Evolutionary conservation across 192 early-diverging fungal genomes (phyloP).

Genomic region (Entomortierella lignicola): DNA sequence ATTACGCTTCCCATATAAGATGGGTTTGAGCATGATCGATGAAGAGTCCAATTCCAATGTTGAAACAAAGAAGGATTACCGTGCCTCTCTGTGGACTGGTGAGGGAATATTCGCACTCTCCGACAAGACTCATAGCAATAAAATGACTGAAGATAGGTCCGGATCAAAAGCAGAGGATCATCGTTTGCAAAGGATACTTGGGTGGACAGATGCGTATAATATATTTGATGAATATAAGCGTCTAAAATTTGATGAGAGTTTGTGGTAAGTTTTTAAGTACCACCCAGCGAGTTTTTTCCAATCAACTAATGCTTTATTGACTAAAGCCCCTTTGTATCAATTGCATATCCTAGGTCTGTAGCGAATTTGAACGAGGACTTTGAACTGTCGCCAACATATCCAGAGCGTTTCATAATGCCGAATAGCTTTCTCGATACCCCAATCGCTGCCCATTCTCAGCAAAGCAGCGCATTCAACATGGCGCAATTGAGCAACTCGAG

Average conservation of each 20-base stretch:
- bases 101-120: constrained; percentile 29
- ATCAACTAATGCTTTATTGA: neutral
- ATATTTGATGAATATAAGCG: constrained; percentile 50
- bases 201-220: constrained; percentile 54
- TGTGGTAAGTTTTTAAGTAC: constrained; percentile 25
- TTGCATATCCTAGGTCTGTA: constrained; percentile 34
- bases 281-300: no score
- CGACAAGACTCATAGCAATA: neutral
- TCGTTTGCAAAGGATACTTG: constrained; percentile 4
- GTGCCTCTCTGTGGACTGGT: constrained; percentile 18
- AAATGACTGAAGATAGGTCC: neutral
- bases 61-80: neutral
- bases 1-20: constrained; percentile 20
- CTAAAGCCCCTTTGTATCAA: no score
- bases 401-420: constrained; percentile 54
- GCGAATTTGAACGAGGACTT: constrained; percentile 46
- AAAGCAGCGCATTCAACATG: neutral
- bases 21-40: constrained; percentile 6
- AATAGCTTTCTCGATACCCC: constrained; percentile 13
- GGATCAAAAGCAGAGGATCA: neutral
- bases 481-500: neutral
- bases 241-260: constrained; percentile 30
- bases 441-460: no score
- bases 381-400: constrained; percentile 55
- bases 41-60: neutral